These are phyloP conservation scores for Anthoceros angustus DNA, from an alignment of 225 moss, liverwort and hornwort genomes.

Conservation along the genomic window DNA sequence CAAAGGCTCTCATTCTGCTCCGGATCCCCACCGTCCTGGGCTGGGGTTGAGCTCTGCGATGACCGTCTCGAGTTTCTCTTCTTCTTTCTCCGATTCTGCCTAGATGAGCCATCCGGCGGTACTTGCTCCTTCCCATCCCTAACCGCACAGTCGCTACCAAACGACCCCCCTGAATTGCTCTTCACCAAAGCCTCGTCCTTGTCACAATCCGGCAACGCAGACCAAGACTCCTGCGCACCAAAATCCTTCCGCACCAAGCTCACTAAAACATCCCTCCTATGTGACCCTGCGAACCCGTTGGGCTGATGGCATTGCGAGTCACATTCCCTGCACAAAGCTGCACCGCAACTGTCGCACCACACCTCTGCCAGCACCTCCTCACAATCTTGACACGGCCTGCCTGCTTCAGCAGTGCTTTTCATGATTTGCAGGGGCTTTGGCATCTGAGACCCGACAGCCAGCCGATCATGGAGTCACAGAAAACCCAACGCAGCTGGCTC, in stretches of 20 bases:
- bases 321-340: constrained; percentile 49
- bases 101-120: constrained; percentile 6
- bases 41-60: background rate
- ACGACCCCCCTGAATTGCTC: background rate
- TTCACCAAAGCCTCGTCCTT: background rate
- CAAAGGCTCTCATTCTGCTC: background rate
- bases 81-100: constrained; percentile 14
- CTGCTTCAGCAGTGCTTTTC: background rate
- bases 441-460: constrained; percentile 1
- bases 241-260: background rate
- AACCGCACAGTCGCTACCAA: background rate
- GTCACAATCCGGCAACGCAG: background rate
- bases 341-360: constrained; percentile 53
- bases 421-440: background rate
- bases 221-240: background rate
- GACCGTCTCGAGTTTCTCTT: constrained; percentile 18
- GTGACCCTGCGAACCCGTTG: constrained; percentile 30
- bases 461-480: too few relatives aligned
- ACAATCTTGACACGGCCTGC: constrained; percentile 20
- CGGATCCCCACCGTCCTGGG: background rate
- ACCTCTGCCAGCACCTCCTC: constrained; percentile 41
- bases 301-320: constrained; percentile 37
- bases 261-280: constrained; percentile 34
- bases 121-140: background rate
- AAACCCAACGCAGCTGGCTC: too few relatives aligned